Base-by-base conservation (phyloP, 129 eudicot genomes). In the Solidago caesia region DNA sequence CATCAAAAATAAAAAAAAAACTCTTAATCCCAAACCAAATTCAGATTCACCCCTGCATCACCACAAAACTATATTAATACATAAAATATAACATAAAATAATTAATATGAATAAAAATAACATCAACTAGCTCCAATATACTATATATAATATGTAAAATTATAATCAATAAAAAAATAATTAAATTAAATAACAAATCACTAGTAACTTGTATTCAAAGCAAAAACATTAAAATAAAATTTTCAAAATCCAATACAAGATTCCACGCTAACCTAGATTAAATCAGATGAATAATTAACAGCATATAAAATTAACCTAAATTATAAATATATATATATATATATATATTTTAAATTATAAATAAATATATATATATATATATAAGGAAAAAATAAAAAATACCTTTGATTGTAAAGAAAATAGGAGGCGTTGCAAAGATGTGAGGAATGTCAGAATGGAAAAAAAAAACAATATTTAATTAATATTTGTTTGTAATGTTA, bases 401-500 rank as follows among this genome's bases (percentile, higher is more conserved):
- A 65, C 82, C 73, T 79, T 79, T 64, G 68, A 57, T 55, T 15
- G 68, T 13, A 64, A 73, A 64, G 72, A 66, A 46, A 58, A 14
- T n/a, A 39, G 46, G 2, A 66, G 57, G 56, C 25, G 48, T 42
- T 5, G 57, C 58, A 29, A 75, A 60, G 75, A 29, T 59, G 5
- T 41, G 52, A 8, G 27, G 74, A 78, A 78, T 70, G 77, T 78
- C 65, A 78, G 82, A 70, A 77, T 70, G 39, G 48, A 58, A 43
- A 59, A 39, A 44, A 77, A 48, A 47, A 51, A n/a, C 14, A n/a
- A 8, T 6, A 33, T 47, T 44, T 15, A 41, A 42, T 39, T 48
- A 3, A 29, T 49, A 64, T 71, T 45, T 70, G 61, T 48, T 62
- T 61, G 8, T 73, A 13, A 16, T 39, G 4, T n/a, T 45, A 57